Base-by-base conservation (phyloP, 1,139 yeast genomes). In the Debaryomyces udenii region DNA sequence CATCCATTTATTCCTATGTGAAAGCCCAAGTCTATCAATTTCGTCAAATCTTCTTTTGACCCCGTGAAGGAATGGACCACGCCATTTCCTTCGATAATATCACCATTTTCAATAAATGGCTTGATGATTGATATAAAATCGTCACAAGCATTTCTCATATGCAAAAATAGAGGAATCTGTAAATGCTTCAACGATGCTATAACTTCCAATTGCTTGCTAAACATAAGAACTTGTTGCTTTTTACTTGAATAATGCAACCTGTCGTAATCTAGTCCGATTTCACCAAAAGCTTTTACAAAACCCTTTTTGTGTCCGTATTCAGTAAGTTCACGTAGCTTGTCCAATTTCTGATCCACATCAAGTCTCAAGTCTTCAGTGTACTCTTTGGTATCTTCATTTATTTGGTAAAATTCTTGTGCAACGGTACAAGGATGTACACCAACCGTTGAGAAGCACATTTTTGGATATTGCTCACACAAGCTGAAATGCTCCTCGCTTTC, bases 61-160 rank as follows among this genome's bases (percentile, higher is more conserved):
- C 97, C 99, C 0, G 99, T 91, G 60, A 91, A 93, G 1, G 98
- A 90, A 61, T 94, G 99, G 1, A 93, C 94, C 3, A 93, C 94
- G 6, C 91, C 88, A 30, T 77, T 74, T 7, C 70, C 70, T 16
- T 41, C 44, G 15, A 39, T 35, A 39, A 75, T 64, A 27, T 66
- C 62, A 0, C 70, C 67, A 4, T 67, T 73, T 0, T 67, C 66
- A 2, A 88, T 53, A 42, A 62, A 74, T 2, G 93, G 93, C 39
- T 64, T 60, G 16, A 93, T 54, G 6, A 86, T 79, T 0, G 61
- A 55, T 1, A 83, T 64, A 53, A 93, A 93, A 60, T 93, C 99
- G 40, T 79, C 83, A 51, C 86, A 82, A n/a, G 96, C 88, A 37
- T 80, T 83, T 53, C 99, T 74, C 84, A 93, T 88, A 56, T 94